Base-by-base conservation (phyloP, 169 alveolate species). In the Plasmodium adleri region DNA sequence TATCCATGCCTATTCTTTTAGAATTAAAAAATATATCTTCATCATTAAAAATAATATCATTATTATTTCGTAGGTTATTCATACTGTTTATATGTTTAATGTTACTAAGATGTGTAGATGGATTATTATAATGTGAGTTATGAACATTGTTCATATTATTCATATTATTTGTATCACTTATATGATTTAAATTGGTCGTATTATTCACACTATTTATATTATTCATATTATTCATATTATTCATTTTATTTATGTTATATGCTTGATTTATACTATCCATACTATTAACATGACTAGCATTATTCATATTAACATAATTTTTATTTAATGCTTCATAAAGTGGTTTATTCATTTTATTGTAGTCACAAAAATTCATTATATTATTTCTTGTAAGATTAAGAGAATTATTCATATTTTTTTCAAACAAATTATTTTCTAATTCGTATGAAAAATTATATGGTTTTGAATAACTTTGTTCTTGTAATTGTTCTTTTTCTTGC, bases 11-110 rank as follows among this genome's bases (percentile, higher is more conserved):
- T 6, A 64, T 47, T 43, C 49, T 63, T 1, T 59, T 71, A 8
- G 72, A 15, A 26, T 78, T 78, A 45, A 28, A 64, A 59, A 78
- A 78, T 7, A 71, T n/a, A 3, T 71, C 56, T 3, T 78, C 78
- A 17, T 74, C 66, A 9, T 74, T 49, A 15, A 39, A 39, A 39
- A 39, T 39, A 5, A 39, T 0, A 39, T 39, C 47, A 39, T 39
- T 39, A 39, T 39, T 39, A 13, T 56, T 56, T 17, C 22, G 24
- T 13, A 56, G 17, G 56, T 43, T 62, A 4, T 39, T 39, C 10
- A 39, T 39, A 5, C 7, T 5, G 47, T 39, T 39, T 0, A 39
- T 7, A 39, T 39, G 47, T 39, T 39, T 39, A 6, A 39, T 39
- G 47, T 39, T 39, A 1, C 10, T 39, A 39, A 4, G 22, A 3